Conservation (phyloP, 352 stramenopile species). For the Plasmopara viticola region DNA sequence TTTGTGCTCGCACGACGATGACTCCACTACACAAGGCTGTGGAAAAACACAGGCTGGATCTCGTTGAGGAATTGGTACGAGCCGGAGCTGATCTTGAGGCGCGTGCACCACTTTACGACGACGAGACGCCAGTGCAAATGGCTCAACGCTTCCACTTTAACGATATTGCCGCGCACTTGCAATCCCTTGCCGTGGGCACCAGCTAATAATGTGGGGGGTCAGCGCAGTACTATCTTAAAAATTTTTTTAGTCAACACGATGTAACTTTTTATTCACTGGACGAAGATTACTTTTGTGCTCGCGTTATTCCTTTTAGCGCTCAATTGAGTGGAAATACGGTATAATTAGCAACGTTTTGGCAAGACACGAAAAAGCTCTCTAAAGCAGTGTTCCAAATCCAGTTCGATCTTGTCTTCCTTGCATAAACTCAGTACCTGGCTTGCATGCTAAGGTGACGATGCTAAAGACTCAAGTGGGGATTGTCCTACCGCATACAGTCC, state of each 20-base stretch:
- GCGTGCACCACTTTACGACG: conserved; percentile 46
- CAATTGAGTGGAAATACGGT: no score
- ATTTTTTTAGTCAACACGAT: background rate
- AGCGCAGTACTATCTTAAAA: background rate
- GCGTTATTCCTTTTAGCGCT: no score
- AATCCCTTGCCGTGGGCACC: conserved; percentile 2
- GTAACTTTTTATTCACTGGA: no score
- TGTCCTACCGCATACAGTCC: no score
- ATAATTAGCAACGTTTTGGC: no score
- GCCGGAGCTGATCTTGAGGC: conserved; percentile 36
- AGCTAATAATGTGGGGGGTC: conserved; percentile 9
- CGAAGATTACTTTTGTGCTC: no score
- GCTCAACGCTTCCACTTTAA: conserved; percentile 45
- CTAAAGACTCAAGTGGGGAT: no score
- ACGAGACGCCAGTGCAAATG: conserved; percentile 58
- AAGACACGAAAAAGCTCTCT: no score
- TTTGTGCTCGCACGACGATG: conserved; percentile 53
- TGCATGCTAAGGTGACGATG: no score
- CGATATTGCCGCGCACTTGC: conserved; percentile 31
- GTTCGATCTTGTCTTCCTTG: no score
- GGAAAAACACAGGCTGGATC: conserved; percentile 44
- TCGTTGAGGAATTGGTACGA: conserved; percentile 39
- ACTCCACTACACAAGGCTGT: conserved; percentile 63
- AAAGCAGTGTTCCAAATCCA: no score
- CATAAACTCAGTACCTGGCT: no score